Base-by-base conservation (phyloP, 768 basidiomycete species). In the Pleurotus citrinopileatus region DNA sequence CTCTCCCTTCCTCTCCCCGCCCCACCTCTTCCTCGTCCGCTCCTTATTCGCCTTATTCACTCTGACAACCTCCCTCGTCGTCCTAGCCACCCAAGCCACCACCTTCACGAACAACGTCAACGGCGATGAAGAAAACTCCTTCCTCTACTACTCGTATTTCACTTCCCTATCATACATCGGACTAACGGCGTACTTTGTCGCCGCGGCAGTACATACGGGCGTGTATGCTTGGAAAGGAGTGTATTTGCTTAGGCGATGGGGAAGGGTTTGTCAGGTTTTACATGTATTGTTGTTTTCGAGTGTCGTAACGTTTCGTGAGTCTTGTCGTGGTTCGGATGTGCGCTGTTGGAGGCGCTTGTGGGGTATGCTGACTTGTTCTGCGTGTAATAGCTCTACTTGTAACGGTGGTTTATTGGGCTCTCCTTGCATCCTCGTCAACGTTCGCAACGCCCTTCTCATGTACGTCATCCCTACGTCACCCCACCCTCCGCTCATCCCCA, bases 231-330 rank as follows among this genome's bases (percentile, higher is more conserved):
- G 62, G 61, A 55, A 37, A 45, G 69, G 67, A 25, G 61, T 63
- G 26, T 87, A 87, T 54, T 78, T 81, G 1, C 69, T 88, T 20
- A 85, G 86, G 57, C 61, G 65, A 23, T 87, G 87, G 87, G 77
- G 78, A 0, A 73, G 72, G 27, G 38, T 70, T 1, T 62, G 86
- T 19, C 86, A 86, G 59, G 70, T 79, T 27, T 60, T 85, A 29
- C 87, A 89, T 58, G 69, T 82, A 2, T 56, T 83, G 27, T 63
- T 89, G 34, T 69, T 76, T 42, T 63, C 77, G 3, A 82, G 82
- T 0, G 65, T 84, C 42, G 63, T 70, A 26, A 78, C 80, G 6
- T 83, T 76, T 60, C 86, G 87, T 88, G 63, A 63, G 84, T 76
- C 12, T 42, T 20, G 37, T 12, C 25, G 5, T 8, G 26, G 38